Evolutionary conservation across 306 rosid species (phyloP).

Genomic region (Quercus gilva): DNA sequence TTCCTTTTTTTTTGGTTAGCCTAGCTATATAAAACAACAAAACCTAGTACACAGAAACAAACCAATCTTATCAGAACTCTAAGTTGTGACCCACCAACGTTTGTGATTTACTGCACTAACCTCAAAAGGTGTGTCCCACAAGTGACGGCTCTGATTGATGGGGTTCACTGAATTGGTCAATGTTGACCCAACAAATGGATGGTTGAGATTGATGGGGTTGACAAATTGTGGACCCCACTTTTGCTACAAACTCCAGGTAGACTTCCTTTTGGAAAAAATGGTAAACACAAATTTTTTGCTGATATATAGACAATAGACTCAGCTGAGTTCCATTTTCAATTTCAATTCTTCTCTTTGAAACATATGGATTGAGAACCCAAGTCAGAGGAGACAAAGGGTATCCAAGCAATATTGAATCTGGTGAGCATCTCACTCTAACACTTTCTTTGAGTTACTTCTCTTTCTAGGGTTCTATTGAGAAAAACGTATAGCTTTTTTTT

Average conservation of each 20-base stretch:
- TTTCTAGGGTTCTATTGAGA: constrained; percentile 24
- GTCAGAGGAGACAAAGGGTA: constrained; percentile 19
- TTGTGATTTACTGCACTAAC: constrained; percentile 13
- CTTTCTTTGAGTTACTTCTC: constrained; percentile 11
- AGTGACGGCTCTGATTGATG: constrained; percentile 5
- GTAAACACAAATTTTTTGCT: constrained; percentile 18
- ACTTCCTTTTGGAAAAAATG: neutral
- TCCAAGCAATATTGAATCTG: constrained; percentile 29
- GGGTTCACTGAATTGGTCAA: neutral
- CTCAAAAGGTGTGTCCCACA: constrained; percentile 24
- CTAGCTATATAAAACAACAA: neutral
- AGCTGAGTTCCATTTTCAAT: constrained; percentile 15
- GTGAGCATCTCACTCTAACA: constrained; percentile 31
- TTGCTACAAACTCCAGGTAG: constrained; percentile 1
- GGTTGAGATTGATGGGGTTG: constrained; percentile 44
- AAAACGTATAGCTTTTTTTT: neutral
- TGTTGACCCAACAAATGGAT: constrained; percentile 31
- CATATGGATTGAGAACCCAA: constrained; percentile 23
- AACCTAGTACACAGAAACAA: neutral
- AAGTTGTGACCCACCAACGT: constrained; percentile 23
- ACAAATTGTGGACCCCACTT: constrained; percentile 33
- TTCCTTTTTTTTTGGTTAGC: neutral
- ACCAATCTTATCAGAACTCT: neutral
- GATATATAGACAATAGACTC: constrained; percentile 33
- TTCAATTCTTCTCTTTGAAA: neutral